Conservation (phyloP, 2,329 filamentous ascomycete genomes). For the Alternaria panax region DNA sequence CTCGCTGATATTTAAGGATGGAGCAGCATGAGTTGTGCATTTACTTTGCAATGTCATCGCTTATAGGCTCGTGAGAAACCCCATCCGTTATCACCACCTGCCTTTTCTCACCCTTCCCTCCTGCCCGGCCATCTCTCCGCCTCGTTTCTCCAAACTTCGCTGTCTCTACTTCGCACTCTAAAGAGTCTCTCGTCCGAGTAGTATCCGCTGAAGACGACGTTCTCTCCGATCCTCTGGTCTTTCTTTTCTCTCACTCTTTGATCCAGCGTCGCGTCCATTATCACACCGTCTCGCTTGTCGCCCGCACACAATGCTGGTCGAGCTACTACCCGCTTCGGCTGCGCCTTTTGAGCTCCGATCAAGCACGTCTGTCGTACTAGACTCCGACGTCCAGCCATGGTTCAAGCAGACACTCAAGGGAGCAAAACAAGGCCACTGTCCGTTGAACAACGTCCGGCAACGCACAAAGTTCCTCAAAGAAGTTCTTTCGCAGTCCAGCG, state of each 20-base stretch:
- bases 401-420: slow-evolving; percentile 95
- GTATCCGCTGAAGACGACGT: too few relatives aligned
- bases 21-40: too few relatives aligned
- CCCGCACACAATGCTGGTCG: slow-evolving; percentile 75
- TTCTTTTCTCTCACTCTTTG: slow-evolving; percentile 42
- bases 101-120: too few relatives aligned
- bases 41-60: too few relatives aligned
- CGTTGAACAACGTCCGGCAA: slow-evolving; percentile 94
- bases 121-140: too few relatives aligned
- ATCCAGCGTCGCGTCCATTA: slow-evolving; percentile 47
- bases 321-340: slow-evolving; percentile 92
- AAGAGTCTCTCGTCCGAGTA: too few relatives aligned
- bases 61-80: too few relatives aligned
- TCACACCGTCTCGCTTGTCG: slow-evolving; percentile 40
- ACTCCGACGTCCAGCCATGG: slow-evolving; percentile 93
- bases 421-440: slow-evolving; percentile 94
- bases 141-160: too few relatives aligned
- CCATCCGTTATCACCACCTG: too few relatives aligned
- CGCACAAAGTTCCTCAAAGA: slow-evolving; percentile 95
- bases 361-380: slow-evolving; percentile 92
- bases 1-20: too few relatives aligned
- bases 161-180: too few relatives aligned
- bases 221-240: too few relatives aligned
- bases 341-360: slow-evolving; percentile 94
- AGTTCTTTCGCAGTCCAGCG: slow-evolving; percentile 85